phyloP scores from a whole-genome alignment of 2,329 filamentous ascomycete species.

The Diaporthe ilicicola region DNA sequence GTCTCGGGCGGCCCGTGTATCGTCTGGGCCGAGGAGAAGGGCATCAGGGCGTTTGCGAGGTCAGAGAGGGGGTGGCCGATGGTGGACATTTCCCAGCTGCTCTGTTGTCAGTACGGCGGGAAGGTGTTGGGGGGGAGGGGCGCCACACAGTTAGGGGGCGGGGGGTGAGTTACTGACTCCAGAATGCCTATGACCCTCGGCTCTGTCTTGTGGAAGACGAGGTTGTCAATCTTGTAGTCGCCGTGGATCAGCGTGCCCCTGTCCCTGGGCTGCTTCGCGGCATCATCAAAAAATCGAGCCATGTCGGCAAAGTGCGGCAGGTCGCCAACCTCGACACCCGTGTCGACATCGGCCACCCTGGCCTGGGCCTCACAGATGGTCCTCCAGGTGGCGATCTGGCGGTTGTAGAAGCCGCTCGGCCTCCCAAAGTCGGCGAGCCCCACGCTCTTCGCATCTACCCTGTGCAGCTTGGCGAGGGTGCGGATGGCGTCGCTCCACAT shows the following conservation, averaged over 20 bases:
- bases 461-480: conserved; percentile 87
- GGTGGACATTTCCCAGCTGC: conserved; percentile 95
- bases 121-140: neutral
- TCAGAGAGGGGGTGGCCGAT: conserved; percentile 96
- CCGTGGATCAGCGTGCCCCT: conserved; percentile 85
- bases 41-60: conserved; percentile 78
- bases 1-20: conserved; percentile 26
- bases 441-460: conserved; percentile 69
- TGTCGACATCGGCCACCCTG: conserved; percentile 78
- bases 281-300: conserved; percentile 78
- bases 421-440: conserved; percentile 79
- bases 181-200: conserved; percentile 90
- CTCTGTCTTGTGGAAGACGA: conserved; percentile 90
- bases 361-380: conserved; percentile 83
- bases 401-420: conserved; percentile 79
- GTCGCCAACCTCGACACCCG: conserved; percentile 76
- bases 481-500: conserved; percentile 89
- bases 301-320: conserved; percentile 86
- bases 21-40: conserved; percentile 52
- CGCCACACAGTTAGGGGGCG: too few relatives aligned
- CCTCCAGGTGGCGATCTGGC: conserved; percentile 85
- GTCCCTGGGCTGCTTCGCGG: conserved; percentile 76
- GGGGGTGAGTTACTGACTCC: conserved; percentile 63
- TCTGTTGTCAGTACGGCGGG: neutral
- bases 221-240: conserved; percentile 95